Evolutionary conservation across 176 grass and related monocot genomes (phyloP).

Genomic region (Eragrostis nindensis): DNA sequence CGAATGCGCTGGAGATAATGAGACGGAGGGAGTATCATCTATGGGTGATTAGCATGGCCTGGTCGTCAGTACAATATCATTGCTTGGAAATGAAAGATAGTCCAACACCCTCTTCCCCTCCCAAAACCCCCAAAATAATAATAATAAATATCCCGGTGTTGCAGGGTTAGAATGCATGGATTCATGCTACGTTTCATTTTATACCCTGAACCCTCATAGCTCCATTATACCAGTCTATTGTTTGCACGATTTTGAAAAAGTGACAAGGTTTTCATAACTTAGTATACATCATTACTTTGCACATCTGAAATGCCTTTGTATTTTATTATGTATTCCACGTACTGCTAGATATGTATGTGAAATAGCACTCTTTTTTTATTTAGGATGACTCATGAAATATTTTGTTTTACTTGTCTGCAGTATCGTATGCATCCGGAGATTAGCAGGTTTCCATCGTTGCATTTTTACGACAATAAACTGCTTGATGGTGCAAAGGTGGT

Average conservation of each 20-base stretch:
- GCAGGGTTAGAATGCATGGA: not conserved
- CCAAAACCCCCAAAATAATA: too few relatives aligned
- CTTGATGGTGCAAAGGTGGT: conserved; percentile 69
- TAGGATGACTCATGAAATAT: conserved; percentile 32
- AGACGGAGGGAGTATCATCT: too few relatives aligned
- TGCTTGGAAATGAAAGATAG: not conserved
- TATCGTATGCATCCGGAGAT: conserved; percentile 99
- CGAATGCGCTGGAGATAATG: too few relatives aligned
- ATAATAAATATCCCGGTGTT: not conserved
- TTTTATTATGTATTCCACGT: not conserved
- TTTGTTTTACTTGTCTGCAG: conserved; percentile 51
- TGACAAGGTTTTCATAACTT: not conserved
- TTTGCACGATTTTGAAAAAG: conserved; percentile 28
- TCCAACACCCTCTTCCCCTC: too few relatives aligned
- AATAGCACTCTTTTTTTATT: conserved; percentile 28
- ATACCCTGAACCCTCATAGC: not conserved
- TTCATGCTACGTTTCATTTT: not conserved
- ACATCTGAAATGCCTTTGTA: not conserved
- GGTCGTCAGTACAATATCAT: not conserved
- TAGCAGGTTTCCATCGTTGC: conserved; percentile 88
- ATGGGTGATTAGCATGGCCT: conserved; percentile 11
- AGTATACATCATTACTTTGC: not conserved
- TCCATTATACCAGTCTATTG: not conserved
- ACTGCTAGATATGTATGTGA: conserved; percentile 20
- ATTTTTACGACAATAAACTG: conserved; percentile 96